Conservation (phyloP, 352 stramenopile genomes). For the Pythium sp. region DNA sequence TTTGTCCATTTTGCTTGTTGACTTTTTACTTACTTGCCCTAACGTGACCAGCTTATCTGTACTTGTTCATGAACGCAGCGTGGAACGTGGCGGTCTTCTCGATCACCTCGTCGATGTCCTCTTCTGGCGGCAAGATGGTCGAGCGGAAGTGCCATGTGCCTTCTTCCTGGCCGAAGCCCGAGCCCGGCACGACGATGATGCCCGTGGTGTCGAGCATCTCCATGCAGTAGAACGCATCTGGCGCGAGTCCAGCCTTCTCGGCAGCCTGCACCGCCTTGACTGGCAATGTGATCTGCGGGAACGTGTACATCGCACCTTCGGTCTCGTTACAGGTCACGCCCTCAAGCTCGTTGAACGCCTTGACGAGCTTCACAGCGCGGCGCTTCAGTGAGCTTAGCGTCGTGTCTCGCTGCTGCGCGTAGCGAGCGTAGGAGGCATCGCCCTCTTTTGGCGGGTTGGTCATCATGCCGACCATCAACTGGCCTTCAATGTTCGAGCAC, state of each 20-base stretch:
- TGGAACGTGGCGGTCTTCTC: conserved; percentile 95
- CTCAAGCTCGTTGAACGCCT: conserved; percentile 94
- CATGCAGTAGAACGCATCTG: conserved; percentile 97
- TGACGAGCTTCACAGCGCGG: conserved; percentile 90
- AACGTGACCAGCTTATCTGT: conserved; percentile 54
- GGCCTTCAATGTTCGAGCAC: conserved; percentile 96
- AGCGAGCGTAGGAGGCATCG: conserved; percentile 88
- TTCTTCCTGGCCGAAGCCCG: conserved; percentile 95
- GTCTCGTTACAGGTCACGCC: conserved; percentile 96
- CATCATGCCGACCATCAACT: conserved; percentile 98
- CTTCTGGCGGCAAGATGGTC: conserved; percentile 97
- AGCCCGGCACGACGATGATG: conserved; percentile 97
- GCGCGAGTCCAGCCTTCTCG: conserved; percentile 62
- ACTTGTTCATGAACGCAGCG: conserved; percentile 93
- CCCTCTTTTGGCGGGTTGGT: conserved; percentile 92
- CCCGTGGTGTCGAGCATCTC: conserved; percentile 95
- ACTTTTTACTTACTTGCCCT: neutral
- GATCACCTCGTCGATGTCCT: conserved; percentile 94
- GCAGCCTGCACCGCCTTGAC: conserved; percentile 83
- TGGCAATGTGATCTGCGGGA: conserved; percentile 93
- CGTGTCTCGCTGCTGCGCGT: conserved; percentile 87
- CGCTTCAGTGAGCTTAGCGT: conserved; percentile 95
- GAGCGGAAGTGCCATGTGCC: conserved; percentile 98
- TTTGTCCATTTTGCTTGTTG: neutral
- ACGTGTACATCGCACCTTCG: conserved; percentile 99